Evolutionary conservation across 257 asterid genomes (phyloP), one percentile per base, ranked within the genome.

Genomic region (Schizonepeta tenuifolia): DNA sequence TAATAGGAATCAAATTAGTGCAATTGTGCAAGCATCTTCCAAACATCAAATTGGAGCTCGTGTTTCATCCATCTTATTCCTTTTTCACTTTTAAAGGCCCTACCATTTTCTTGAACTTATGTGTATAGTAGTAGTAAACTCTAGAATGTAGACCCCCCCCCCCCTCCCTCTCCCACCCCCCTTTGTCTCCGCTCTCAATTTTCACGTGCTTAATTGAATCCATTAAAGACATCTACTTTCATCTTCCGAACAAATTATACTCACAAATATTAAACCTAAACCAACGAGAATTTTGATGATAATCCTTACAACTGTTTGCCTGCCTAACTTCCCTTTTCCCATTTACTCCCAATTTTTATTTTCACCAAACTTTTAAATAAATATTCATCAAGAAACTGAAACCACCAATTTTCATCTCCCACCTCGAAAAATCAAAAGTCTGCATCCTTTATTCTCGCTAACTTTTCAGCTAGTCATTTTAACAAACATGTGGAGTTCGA

Each of bases 401-500:
- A 10, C 66, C 66, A 56, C 40, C 36, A 12, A 17, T 15, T 8
- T 49, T 9, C n/a, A 5, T 1, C 13, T 15, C 17, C 7, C 51
- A 35, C 28, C 69, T 71, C 18, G 12, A 43, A 20, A 33, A 24
- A 7, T 61, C 0, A 17, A 54, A 15, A 2, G 51, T 33, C 69
- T 76, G 26, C 67, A 26, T 20, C 17, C 14, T 50, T 50, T 26
- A 35, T 1, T 18, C n/a, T 26, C 21, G 13, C 17, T 31, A 31
- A 4, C 5, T 26, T 3, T 5, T 62, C 61, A 47, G 58, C 24
- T 40, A 3, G 9, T 9, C 72, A 65, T 36, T 47, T 46, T 31
- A 35, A 0, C 78, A 24, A 77, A 65, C 59, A 83, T 83, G 87
- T 83, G 83, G 77, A 71, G 78, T 69, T 55, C 78, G 10, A 47